Percentiles rank a stretch among this genome's conserved stretches.
Conservation (phyloP, 1,139 yeast genomes). For the Suhomyces bolitotheri region DNA sequence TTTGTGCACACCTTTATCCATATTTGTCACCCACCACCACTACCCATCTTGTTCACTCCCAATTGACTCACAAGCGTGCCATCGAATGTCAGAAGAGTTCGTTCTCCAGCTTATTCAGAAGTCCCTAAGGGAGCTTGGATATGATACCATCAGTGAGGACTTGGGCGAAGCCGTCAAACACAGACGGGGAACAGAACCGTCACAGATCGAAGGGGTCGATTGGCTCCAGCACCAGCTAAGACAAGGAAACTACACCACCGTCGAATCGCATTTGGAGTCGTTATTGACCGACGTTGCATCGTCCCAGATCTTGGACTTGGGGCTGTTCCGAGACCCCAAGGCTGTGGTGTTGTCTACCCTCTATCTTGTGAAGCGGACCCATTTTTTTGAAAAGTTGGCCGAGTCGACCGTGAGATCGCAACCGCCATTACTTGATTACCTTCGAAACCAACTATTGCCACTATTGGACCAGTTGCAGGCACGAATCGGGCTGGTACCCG, state of each 20-base stretch:
- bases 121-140: slow-evolving; percentile 35
- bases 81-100: slow-evolving; percentile 27
- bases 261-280: slow-evolving; percentile 13
- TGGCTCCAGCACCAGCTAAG: slow-evolving; percentile 27
- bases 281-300: background rate
- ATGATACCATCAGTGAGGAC: slow-evolving; percentile 18
- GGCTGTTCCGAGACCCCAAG: slow-evolving; percentile 12
- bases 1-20: background rate
- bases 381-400: slow-evolving; percentile 23
- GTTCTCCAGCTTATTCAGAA: slow-evolving; percentile 34
- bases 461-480: slow-evolving; percentile 26
- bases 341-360: slow-evolving; percentile 22
- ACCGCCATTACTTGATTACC: slow-evolving; percentile 19
- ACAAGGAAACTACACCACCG: slow-evolving; percentile 24
- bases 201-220: slow-evolving; percentile 16
- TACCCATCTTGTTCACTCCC: background rate
- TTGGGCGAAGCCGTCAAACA: slow-evolving; percentile 16
- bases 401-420: slow-evolving; percentile 2
- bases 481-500: slow-evolving; percentile 5
- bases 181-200: slow-evolving; percentile 6
- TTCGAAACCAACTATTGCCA: slow-evolving; percentile 32
- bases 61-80: background rate
- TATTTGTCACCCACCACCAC: background rate
- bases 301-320: slow-evolving; percentile 5
- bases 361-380: slow-evolving; percentile 30